Conservation (phyloP, 805 yeast genomes). For the Starmerella davenportii region DNA sequence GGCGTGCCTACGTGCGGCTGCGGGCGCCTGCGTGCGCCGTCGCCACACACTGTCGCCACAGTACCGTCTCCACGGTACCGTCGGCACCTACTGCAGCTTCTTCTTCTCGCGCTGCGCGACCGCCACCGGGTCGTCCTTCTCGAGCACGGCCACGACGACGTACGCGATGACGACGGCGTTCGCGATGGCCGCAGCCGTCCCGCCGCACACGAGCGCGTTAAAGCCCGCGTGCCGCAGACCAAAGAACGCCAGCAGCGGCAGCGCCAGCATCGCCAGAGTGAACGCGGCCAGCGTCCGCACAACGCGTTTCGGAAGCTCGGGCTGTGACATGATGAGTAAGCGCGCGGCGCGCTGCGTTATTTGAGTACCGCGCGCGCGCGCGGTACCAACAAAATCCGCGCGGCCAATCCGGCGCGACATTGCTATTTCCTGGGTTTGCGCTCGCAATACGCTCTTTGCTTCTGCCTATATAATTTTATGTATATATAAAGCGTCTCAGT, state of each 20-base stretch:
- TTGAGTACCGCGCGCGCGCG: too few species aligned
- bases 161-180: constrained; percentile 50
- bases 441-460: too few species aligned
- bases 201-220: constrained; percentile 41
- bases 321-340: neutral
- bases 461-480: too few species aligned
- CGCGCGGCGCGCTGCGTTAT: too few species aligned
- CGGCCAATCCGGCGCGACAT: too few species aligned
- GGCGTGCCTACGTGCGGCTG: too few species aligned
- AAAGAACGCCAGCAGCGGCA: constrained; percentile 39
- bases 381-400: too few species aligned
- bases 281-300: constrained; percentile 39
- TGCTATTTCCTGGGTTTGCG: too few species aligned
- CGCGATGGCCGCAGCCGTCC: constrained; percentile 55
- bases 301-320: constrained; percentile 17
- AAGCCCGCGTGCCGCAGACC: constrained; percentile 24
- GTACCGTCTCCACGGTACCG: too few species aligned
- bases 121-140: constrained; percentile 25
- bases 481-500: too few species aligned
- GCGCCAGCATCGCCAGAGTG: constrained; percentile 52
- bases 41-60: too few species aligned
- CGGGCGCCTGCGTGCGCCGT: too few species aligned
- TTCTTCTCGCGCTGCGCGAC: constrained; percentile 7
- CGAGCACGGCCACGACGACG: constrained; percentile 52
- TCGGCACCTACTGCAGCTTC: constrained; percentile 1